Evolutionary conservation across 345 rosid genomes (phyloP).

Genomic region (Clausena lansium): DNA sequence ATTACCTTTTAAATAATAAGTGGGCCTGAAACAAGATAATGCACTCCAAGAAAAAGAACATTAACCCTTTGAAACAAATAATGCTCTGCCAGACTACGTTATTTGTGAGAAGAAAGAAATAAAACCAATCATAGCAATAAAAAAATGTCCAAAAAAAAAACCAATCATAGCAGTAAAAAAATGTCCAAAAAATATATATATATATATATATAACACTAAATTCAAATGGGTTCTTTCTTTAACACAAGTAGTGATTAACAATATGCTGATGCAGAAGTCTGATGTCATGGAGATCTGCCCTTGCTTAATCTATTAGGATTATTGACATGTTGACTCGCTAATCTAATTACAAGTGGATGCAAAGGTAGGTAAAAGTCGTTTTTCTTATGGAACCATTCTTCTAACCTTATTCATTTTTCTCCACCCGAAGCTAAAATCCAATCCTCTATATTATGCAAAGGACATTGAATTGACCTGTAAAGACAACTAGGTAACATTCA

Average conservation of each 20-base stretch:
- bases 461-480: not conserved
- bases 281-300: constrained; percentile 12
- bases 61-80: constrained; percentile 5
- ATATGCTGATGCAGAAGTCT: constrained; percentile 9
- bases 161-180: not conserved
- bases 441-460: constrained; percentile 1
- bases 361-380: constrained; percentile 42
- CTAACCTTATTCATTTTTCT: constrained; percentile 25
- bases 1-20: not conserved
- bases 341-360: constrained; percentile 24
- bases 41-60: not conserved
- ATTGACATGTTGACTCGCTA: constrained; percentile 6
- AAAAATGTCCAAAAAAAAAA: not conserved
- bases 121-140: not conserved
- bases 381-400: constrained; percentile 20
- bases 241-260: constrained; percentile 10
- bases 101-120: not conserved
- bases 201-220: not conserved
- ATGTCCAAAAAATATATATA: not conserved
- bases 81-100: not conserved
- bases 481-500: not conserved
- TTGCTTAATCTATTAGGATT: constrained; percentile 10
- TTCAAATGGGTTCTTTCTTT: not conserved
- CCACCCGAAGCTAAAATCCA: not conserved
- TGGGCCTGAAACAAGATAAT: not conserved